phyloP scores from a whole-genome alignment of 2,329 filamentous ascomycete genomes.

The Acephala macrosclerotiorum region DNA sequence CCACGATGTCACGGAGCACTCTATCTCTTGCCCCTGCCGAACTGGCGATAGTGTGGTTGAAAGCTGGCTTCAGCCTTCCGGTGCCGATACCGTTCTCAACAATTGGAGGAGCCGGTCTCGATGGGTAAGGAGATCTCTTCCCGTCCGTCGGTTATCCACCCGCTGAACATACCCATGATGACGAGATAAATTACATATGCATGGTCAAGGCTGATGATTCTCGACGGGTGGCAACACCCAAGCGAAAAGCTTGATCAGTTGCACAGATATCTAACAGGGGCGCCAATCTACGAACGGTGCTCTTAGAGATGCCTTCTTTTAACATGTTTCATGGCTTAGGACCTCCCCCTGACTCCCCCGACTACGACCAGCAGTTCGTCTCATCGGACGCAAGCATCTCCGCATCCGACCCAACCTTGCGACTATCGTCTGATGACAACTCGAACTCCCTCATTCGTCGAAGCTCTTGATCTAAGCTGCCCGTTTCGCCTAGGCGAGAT shows the following conservation, averaged over 20 bases:
- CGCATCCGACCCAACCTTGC: neutral
- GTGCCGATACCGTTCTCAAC: neutral
- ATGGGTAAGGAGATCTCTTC: slow-evolving; percentile 1
- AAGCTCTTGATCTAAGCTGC: neutral
- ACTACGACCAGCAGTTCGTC: slow-evolving; percentile 13
- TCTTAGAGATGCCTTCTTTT: neutral
- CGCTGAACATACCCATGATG: neutral
- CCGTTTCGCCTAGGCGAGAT: neutral
- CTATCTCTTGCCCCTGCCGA: neutral
- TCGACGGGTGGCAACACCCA: neutral
- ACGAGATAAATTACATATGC: neutral
- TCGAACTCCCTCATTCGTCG: neutral
- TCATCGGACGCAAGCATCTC: slow-evolving; percentile 13
- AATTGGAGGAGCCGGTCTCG: neutral
- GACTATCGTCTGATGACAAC: slow-evolving; percentile 13
- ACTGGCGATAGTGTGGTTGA: slow-evolving; percentile 2
- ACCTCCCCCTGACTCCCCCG: slow-evolving; percentile 1
- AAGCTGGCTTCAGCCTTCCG: neutral
- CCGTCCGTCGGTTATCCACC: neutral
- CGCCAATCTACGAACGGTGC: neutral
- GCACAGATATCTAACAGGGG: neutral
- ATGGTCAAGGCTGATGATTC: too few relatives aligned
- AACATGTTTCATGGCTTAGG: neutral
- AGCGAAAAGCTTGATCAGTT: neutral
- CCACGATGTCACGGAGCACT: neutral